Evolutionary conservation across 352 stramenopile species (phyloP), one percentile per base, ranked within the genome.

Genomic region (Phytopythium aichiense): DNA sequence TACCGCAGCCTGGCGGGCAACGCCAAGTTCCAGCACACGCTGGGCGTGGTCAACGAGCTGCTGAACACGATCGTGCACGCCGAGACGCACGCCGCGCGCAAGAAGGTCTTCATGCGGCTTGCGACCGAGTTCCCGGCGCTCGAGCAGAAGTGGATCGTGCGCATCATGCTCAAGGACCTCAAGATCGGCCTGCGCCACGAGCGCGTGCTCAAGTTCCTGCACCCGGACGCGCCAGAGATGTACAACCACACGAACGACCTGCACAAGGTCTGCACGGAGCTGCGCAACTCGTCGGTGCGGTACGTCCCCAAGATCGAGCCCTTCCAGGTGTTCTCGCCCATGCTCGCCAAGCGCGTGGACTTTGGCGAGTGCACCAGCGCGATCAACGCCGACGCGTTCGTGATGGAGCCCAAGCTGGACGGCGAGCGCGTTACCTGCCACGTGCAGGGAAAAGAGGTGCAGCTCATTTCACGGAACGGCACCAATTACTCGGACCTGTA

Each of bases 201-300:
- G 60, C 74, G 82, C 3, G 84, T 95, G 31, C 73, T 95, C 16
- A 82, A 73, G 8, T 93, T 82, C 55, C 83, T 95, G 13, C 87
- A 95, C 53, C 85, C 85, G 5, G 83, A 95, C 60, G 85, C 87
- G 9, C 69, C 75, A 45, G 85, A 94, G 60, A 94, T 95, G 85
- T 93, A 93, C 58, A 95, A 93, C 60, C 81, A 94, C 70, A 94
- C 87, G 43, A 95, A 89, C 43, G 87, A 95, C 56, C 61, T 95
- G 53, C 81, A 80, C 56, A 83, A 85, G 58, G 74, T 95, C 9
- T 95, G 87, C 42, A 65, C 64, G 2, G 80, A 91, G 20, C 52
- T 94, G 30, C 81, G 83, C 31, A 91, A 95, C 65, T 94, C 87
- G 43, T 77, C 70, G 5, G 74, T 95, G 51, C 79, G 87, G 28